Evolutionary conservation across 768 basidiomycete genomes (phyloP).

Genomic region (Tylopilus rubrobrunneus): DNA sequence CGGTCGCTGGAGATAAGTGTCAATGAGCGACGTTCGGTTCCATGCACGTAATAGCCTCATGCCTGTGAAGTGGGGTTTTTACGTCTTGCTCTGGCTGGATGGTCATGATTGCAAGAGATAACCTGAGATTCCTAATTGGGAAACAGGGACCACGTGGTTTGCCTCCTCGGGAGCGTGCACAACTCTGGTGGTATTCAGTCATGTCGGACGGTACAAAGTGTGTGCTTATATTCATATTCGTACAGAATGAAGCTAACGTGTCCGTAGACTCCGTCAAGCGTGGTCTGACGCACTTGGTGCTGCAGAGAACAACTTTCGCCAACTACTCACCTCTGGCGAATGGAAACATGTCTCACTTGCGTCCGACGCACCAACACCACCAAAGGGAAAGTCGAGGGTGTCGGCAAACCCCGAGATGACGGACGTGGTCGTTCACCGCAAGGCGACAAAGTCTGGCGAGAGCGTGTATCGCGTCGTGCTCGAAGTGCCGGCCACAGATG

Average conservation of each 20-base stretch:
- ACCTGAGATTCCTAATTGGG: slow-evolving; percentile 4
- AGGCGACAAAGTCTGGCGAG: slow-evolving; percentile 64
- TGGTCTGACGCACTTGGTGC: slow-evolving; percentile 75
- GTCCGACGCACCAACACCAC: slow-evolving; percentile 37
- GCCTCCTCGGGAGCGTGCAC: background rate
- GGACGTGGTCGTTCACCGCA: slow-evolving; percentile 78
- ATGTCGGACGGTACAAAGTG: slow-evolving; percentile 66
- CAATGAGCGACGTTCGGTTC: no score
- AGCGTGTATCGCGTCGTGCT: slow-evolving; percentile 77
- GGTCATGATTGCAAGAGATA: slow-evolving; percentile 2
- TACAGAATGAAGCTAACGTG: background rate
- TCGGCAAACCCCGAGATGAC: slow-evolving; percentile 53
- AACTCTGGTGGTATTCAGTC: background rate
- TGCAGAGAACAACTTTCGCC: slow-evolving; percentile 75
- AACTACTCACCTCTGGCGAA: slow-evolving; percentile 65
- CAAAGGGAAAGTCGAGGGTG: slow-evolving; percentile 61
- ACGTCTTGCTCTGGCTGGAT: background rate
- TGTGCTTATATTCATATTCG: slow-evolving; percentile 8
- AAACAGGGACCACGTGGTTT: slow-evolving; percentile 5
- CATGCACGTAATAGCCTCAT: background rate
- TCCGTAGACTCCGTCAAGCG: slow-evolving; percentile 68
- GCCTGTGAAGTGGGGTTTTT: slow-evolving; percentile 5
- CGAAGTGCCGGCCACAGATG: slow-evolving; percentile 66
- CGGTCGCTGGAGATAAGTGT: slow-evolving; percentile 37
- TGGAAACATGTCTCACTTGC: slow-evolving; percentile 75